Conservation (phyloP, 129 eudicot species). For the Kitagawia praeruptora region DNA sequence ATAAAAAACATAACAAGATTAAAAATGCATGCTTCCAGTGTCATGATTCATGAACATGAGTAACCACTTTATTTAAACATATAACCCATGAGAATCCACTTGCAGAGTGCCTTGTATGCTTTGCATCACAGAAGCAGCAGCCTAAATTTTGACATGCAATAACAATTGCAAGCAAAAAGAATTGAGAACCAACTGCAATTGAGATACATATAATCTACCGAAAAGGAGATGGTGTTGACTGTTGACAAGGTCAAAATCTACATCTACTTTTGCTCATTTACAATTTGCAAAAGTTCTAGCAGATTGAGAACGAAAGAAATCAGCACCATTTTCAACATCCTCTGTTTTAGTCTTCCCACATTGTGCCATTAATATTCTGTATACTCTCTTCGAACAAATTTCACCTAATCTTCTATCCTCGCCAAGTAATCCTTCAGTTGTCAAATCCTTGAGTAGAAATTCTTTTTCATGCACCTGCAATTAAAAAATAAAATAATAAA, state of each 20-base stretch:
- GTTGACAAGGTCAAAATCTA: background rate
- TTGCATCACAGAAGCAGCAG: background rate
- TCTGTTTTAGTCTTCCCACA: conserved; percentile 62
- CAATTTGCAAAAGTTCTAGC: background rate
- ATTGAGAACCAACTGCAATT: background rate
- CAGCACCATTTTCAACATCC: conserved; percentile 85
- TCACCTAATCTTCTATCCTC: conserved; percentile 83
- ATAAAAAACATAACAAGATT: too few relatives aligned
- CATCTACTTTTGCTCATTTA: background rate
- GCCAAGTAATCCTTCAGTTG: conserved; percentile 59
- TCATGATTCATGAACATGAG: background rate
- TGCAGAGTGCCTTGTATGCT: background rate
- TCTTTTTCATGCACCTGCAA: conserved; percentile 79
- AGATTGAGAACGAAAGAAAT: conserved; percentile 35
- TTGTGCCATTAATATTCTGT: conserved; percentile 88
- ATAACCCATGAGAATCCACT: background rate
- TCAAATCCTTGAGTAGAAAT: conserved; percentile 66
- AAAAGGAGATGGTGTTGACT: background rate
- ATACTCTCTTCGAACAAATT: conserved; percentile 89
- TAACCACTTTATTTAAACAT: background rate
- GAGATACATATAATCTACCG: background rate
- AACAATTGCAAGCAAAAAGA: background rate
- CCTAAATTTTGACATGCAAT: background rate
- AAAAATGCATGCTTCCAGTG: too few relatives aligned
- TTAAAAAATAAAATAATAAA: background rate